These are phyloP conservation scores for Brachypodium distachyon DNA, from an alignment of 202 grass and related monocot species.

Conservation along the genomic window DNA sequence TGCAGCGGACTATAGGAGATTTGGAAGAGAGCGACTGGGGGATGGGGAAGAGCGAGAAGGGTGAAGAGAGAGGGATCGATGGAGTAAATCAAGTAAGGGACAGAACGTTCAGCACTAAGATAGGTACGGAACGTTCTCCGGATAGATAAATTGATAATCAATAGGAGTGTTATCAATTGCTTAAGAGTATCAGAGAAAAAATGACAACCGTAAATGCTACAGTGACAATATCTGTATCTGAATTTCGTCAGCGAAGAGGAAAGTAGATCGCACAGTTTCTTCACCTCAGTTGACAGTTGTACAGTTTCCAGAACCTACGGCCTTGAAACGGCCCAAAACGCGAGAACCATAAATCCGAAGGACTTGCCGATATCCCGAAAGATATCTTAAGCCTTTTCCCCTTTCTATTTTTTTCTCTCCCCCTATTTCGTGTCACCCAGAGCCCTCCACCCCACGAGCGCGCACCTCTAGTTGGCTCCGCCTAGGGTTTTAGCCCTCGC, in stretches of 20 bases:
- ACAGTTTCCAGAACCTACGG: background rate
- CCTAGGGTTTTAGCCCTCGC: constrained; percentile 69
- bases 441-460: background rate
- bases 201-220: too few species aligned
- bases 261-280: background rate
- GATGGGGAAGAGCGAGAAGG: too few species aligned
- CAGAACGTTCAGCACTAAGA: too few species aligned
- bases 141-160: too few species aligned
- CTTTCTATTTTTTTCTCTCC: background rate
- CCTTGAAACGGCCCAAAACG: constrained; percentile 10
- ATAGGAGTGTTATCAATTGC: too few species aligned
- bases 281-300: background rate
- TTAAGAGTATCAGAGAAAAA: too few species aligned
- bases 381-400: background rate
- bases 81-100: too few species aligned
- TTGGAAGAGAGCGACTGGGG: too few species aligned
- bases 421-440: constrained; percentile 23
- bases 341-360: background rate
- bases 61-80: too few species aligned
- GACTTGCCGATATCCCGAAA: constrained; percentile 1
- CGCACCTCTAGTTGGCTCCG: constrained; percentile 33
- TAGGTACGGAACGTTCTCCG: too few species aligned
- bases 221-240: background rate
- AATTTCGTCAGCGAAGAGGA: background rate
- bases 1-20: too few species aligned